Conservation (phyloP, 1,139 yeast genomes). For the Blastobotrys serpentis region DNA sequence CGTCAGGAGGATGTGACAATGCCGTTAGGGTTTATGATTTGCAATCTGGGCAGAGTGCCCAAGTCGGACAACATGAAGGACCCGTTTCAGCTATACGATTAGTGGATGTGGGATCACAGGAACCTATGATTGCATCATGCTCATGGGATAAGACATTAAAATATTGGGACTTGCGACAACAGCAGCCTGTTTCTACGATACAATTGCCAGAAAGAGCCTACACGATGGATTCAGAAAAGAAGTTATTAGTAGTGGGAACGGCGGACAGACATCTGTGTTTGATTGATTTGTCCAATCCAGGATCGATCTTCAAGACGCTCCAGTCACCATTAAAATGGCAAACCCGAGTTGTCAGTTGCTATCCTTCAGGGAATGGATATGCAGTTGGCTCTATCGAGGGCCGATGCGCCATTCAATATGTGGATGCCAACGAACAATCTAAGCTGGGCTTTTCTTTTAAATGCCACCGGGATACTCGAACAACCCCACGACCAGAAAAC, state of each 20-base stretch:
- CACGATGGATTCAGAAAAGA: conserved; percentile 80
- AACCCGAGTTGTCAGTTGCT: conserved; percentile 79
- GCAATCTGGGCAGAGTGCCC: conserved; percentile 75
- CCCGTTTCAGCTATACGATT: conserved; percentile 73
- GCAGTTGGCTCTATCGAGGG: conserved; percentile 96
- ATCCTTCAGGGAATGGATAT: conserved; percentile 86
- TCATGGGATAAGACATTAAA: conserved; percentile 95
- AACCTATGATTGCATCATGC: conserved; percentile 85
- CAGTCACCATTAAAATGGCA: conserved; percentile 90
- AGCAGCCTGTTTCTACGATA: conserved; percentile 78
- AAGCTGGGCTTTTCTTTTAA: conserved; percentile 76
- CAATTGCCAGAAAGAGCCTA: conserved; percentile 88
- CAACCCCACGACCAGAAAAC: conserved; percentile 43
- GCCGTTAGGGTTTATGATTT: conserved; percentile 83
- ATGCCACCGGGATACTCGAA: conserved; percentile 68
- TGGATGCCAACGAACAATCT: conserved; percentile 76
- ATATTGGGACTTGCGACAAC: conserved; percentile 92
- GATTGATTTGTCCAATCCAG: conserved; percentile 75
- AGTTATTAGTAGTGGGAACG: conserved; percentile 83
- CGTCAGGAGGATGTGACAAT: conserved; percentile 92
- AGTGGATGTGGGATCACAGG: conserved; percentile 67
- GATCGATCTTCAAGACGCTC: conserved; percentile 68
- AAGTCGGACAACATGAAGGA: conserved; percentile 83
- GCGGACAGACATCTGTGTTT: conserved; percentile 84
- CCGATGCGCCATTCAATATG: conserved; percentile 92